Base-by-base conservation (phyloP, 2,329 filamentous ascomycete genomes). In the Pseudogymnoascus verrucosus region DNA sequence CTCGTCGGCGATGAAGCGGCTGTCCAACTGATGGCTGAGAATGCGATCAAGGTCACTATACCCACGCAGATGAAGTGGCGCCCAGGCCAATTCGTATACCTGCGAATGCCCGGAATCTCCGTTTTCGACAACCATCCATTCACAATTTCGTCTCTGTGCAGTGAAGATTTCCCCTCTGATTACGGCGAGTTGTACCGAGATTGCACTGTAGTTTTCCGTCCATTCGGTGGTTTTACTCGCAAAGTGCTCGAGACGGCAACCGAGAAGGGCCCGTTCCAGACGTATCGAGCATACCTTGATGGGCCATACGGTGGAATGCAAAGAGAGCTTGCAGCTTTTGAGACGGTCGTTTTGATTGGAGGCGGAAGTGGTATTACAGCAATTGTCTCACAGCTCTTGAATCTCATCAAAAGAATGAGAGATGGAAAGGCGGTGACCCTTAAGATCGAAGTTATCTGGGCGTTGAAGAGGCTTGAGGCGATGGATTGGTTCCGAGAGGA, bases 401-500 rank as follows among this genome's bases (percentile, higher is more conserved):
- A 96, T 68, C 80, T 98, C n/a, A 96, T 97, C 77, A 97, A 96
- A 77, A 87, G 92, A 65, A 96, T 98, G 89, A 87, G 92, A 65
- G 93, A 96, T 72, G 90, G 91, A 60, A 96, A 96, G 75, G 93
- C 93, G 36, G 91, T 96, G 51, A 97, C 93, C 1, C 91, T 89
- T 74, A 90, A 89, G 67, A 89, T 98, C 4, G 89, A 95, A 14
- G 90, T 98, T 1, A 85, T 98, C n/a, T 98, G 93, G 93, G 87
- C 93, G 4, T 80, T 97, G 68, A 96, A 95, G 76, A 86, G 90
- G 63, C 86, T 95, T 12, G 93, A 97, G 75, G 91, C 91, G 0
- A 91, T 98, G 87, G 91, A 97, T 73, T 98, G 93, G 93, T 98
- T 97, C 81, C 90, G 91, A 68, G 93, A 97, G 76, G 93, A 97